These are phyloP conservation scores for Hypoxylon trugodes DNA, from an alignment of 495 filamentous ascomycete genomes.

Conservation along the genomic window DNA sequence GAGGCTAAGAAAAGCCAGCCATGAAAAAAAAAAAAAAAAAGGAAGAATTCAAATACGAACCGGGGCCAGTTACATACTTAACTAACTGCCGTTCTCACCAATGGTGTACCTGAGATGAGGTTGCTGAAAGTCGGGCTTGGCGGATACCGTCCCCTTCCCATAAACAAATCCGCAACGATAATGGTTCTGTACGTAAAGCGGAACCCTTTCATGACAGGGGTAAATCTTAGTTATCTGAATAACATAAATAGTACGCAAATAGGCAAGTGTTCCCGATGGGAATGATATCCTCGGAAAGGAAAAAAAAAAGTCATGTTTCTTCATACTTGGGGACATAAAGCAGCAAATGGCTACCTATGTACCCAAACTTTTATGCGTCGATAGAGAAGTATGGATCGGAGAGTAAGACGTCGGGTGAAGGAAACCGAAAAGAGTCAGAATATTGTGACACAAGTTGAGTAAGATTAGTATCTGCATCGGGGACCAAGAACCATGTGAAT, in stretches of 20 bases:
- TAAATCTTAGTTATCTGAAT: not conserved
- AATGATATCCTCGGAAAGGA: conserved; percentile 14
- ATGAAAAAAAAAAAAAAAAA: conserved; percentile 2
- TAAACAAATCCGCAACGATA: no score
- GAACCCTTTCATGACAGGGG: not conserved
- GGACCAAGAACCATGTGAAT: conserved; percentile 17
- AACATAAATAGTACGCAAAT: not conserved
- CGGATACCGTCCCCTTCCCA: no score
- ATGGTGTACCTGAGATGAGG: conserved; percentile 3
- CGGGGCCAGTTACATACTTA: conserved; percentile 20
- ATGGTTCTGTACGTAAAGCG: no score
- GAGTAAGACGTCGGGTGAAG: not conserved
- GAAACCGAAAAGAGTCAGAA: conserved; percentile 2
- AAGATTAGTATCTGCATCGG: conserved; percentile 36
- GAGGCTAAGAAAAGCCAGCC: no score
- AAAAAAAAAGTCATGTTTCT: no score
- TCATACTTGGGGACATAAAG: no score
- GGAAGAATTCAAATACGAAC: conserved; percentile 4
- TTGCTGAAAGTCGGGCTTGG: conserved; percentile 1
- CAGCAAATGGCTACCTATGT: no score
- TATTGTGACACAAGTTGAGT: conserved; percentile 12
- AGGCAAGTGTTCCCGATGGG: not conserved
- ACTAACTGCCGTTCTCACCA: conserved; percentile 14
- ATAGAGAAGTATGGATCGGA: conserved; percentile 1
- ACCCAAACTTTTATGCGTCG: conserved; percentile 7